Evolutionary conservation across 768 basidiomycete species (phyloP), one percentile per base, ranked within the genome.

Genomic region (Auricularia heimuer): DNA sequence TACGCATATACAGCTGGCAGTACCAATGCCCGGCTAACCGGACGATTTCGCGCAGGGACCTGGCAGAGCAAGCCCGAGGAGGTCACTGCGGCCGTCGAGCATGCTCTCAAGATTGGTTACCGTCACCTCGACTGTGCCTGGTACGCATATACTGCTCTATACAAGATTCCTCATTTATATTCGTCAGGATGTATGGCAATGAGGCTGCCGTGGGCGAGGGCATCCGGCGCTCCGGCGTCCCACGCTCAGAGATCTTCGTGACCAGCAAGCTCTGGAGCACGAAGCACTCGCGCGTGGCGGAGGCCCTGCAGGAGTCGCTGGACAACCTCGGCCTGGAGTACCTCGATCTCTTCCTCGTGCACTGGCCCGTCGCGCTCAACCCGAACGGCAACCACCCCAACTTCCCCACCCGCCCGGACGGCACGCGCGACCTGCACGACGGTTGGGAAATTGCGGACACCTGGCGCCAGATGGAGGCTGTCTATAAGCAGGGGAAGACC

Each of bases 381-480:
- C 67, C 73, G 33, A 75, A 78, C 65, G 81, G 80, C n/a, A 70
- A 74, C 10, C 60, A 76, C 44, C 68, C 71, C 3, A 72, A 69
- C 37, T 75, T 77, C 21, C 60, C 67, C 4, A 65, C 66, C 11
- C 56, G 65, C 37, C 69, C 71, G 8, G 61, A 67, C n/a, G 66
- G 72, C 63, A 64, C 67, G 4, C 69, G 69, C 29, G 61, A 64
- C 58, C 68, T 67, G 54, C 54, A 66, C 7, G 68, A 68, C 34
- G 69, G 71, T n/a, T 67, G 54, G 64, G 68, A 65, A 18, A 70
- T 77, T 68, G 78, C 76, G 54, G 75, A 84, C 36, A 74, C 78
- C 0, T 84, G 83, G 82, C 78, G 78, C 0, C 77, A 79, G 54
- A 75, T 85, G 68, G 84, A 85, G 72, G 78, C 81, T 61, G 68